phyloP scores from a whole-genome alignment of 2,329 filamentous ascomycete genomes.

The Daldinia sp. region DNA sequence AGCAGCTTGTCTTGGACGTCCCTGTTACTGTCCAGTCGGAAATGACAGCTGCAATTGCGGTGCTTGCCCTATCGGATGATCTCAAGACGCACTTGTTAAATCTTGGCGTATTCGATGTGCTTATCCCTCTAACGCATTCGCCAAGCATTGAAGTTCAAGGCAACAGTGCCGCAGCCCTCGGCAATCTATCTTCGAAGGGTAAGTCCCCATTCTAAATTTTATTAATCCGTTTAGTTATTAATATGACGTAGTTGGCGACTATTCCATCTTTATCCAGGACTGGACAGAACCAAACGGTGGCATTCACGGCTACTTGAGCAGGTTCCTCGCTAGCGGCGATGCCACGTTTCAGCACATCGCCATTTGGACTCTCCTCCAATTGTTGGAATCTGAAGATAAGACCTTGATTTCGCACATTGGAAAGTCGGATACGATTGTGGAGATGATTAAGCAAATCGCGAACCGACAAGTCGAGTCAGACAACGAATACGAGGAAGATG shows the following conservation, averaged over 20 bases:
- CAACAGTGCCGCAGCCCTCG: slow-evolving; percentile 94
- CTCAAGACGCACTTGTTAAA: slow-evolving; percentile 91
- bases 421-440: slow-evolving; percentile 89
- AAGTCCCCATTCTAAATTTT: slow-evolving; percentile 48
- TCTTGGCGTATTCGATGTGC: slow-evolving; percentile 93
- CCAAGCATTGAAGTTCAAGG: slow-evolving; percentile 98
- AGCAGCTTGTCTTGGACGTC: slow-evolving; percentile 92
- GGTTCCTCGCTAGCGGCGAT: slow-evolving; percentile 94
- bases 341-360: slow-evolving; percentile 99
- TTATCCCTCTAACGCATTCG: slow-evolving; percentile 95
- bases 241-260: slow-evolving; percentile 81
- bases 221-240: not conserved
- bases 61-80: slow-evolving; percentile 94
- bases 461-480: slow-evolving; percentile 90
- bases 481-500: slow-evolving; percentile 87
- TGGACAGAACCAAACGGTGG: slow-evolving; percentile 94
- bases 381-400: slow-evolving; percentile 94
- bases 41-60: slow-evolving; percentile 99
- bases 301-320: slow-evolving; percentile 93
- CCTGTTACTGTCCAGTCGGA: slow-evolving; percentile 96
- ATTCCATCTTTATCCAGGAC: slow-evolving; percentile 93
- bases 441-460: slow-evolving; percentile 91
- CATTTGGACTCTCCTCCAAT: slow-evolving; percentile 95
- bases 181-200: slow-evolving; percentile 98
- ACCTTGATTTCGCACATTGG: slow-evolving; percentile 89